Percentiles rank a stretch among this genome's conserved stretches.
Evolutionary conservation across 257 asterid genomes (phyloP).

Genomic region (Solanum megistacrolobum): DNA sequence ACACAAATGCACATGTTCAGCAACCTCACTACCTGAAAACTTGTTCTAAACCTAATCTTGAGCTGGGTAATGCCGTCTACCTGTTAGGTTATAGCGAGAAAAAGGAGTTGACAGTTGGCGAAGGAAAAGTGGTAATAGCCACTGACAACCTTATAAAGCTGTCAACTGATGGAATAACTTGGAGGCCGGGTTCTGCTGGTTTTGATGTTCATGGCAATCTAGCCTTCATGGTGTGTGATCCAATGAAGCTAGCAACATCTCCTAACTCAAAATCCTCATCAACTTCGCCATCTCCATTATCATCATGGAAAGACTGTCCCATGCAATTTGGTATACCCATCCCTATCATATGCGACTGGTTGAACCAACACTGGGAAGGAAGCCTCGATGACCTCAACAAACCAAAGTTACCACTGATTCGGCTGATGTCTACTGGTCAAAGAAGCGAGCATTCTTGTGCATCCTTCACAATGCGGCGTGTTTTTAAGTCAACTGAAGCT

Average conservation of each 20-base stretch:
- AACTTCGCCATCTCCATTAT: slow-evolving; percentile 73
- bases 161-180: slow-evolving; percentile 69
- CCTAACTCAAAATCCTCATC: slow-evolving; percentile 75
- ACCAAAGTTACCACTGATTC: slow-evolving; percentile 74
- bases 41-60: slow-evolving; percentile 72
- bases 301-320: slow-evolving; percentile 65
- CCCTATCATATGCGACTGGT: slow-evolving; percentile 87
- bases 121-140: slow-evolving; percentile 91
- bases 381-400: slow-evolving; percentile 85
- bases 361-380: slow-evolving; percentile 96
- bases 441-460: slow-evolving; percentile 89
- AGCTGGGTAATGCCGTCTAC: slow-evolving; percentile 70
- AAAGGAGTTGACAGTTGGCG: slow-evolving; percentile 71
- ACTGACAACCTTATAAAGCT: slow-evolving; percentile 92
- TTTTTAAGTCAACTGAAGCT: slow-evolving; percentile 60
- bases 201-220: slow-evolving; percentile 87
- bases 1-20: slow-evolving; percentile 45
- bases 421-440: slow-evolving; percentile 90
- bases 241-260: slow-evolving; percentile 96
- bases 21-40: slow-evolving; percentile 66
- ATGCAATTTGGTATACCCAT: slow-evolving; percentile 95
- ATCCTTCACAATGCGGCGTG: slow-evolving; percentile 82
- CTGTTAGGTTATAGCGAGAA: slow-evolving; percentile 70
- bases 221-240: slow-evolving; percentile 97
- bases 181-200: slow-evolving; percentile 98